Percentiles rank a stretch among this genome's conserved stretches.
Evolutionary conservation across 768 basidiomycete genomes (phyloP).

Genomic region (Mycena kentingensis): DNA sequence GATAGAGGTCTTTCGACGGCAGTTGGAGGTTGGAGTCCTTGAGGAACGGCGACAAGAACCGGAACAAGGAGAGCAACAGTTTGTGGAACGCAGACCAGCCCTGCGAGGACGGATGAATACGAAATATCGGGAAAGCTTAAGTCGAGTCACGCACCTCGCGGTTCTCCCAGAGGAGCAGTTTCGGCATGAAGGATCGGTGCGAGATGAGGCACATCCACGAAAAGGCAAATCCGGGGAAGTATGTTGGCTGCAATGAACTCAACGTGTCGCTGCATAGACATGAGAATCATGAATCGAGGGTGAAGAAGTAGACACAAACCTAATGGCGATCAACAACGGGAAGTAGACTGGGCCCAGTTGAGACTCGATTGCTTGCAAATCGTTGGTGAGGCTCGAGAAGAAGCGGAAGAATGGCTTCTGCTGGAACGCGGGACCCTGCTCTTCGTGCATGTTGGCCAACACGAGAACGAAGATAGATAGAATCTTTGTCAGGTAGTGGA

Average conservation of each 20-base stretch:
- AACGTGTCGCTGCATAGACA: slow-evolving; percentile 76
- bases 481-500: slow-evolving; percentile 96
- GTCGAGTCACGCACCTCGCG: slow-evolving; percentile 61
- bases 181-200: slow-evolving; percentile 97
- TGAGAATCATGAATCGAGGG: slow-evolving; percentile 18
- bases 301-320: slow-evolving; percentile 48
- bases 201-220: slow-evolving; percentile 98
- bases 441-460: slow-evolving; percentile 92
- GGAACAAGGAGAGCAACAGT: slow-evolving; percentile 88
- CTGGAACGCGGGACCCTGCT: slow-evolving; percentile 87
- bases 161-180: slow-evolving; percentile 82
- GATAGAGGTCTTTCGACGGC: slow-evolving; percentile 85
- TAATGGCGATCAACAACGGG: slow-evolving; percentile 82
- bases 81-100: slow-evolving; percentile 98
- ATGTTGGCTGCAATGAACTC: slow-evolving; percentile 92
- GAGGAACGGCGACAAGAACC: slow-evolving; percentile 91
- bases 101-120: slow-evolving; percentile 36
- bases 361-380: slow-evolving; percentile 83
- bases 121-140: slow-evolving; percentile 4
- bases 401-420: slow-evolving; percentile 99
- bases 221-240: slow-evolving; percentile 98
- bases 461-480: slow-evolving; percentile 96
- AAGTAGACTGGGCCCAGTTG: slow-evolving; percentile 89
- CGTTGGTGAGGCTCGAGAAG: slow-evolving; percentile 94
- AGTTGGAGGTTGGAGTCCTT: slow-evolving; percentile 77